Base-by-base conservation (phyloP, 1,284 basidiomycete genomes). In the Taiwanofungus camphoratus region DNA sequence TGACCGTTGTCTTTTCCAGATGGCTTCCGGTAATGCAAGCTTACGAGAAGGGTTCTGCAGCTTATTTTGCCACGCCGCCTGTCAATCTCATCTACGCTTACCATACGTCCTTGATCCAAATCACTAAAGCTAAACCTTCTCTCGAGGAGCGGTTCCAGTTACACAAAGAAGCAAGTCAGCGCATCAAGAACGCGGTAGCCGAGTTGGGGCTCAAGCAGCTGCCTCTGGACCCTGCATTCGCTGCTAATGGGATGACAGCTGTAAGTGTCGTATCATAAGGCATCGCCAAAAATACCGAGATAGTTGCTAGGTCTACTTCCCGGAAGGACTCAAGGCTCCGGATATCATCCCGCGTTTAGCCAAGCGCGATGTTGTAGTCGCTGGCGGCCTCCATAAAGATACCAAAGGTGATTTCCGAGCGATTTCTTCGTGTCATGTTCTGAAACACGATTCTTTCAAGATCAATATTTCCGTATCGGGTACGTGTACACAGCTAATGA, bases 211-310 rank as follows among this genome's bases (percentile, higher is more conserved):
- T 97, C 54, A 82, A 72, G 56, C 78, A 77, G 52, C 72, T 96
- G 9, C 81, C 91, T 16, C 59, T 77, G 7, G 68, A 74, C 35
- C 66, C 77, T 2, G 69, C 74, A 4, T 73, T 76, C 43, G 76
- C 86, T n/a, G 92, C 93, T 4, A 94, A 94, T 59, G 92, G 92
- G 36, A 95, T 97, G 92, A 89, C 89, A 11, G 90, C 91, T 32
- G 83, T 82, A 55, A 46, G 74, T 60, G 15, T 26, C 46, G 33
- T n/a, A n/a, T n/a, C n/a, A n/a, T n/a, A n/a, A n/a, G n/a, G n/a
- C n/a, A n/a, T n/a, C n/a, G n/a, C n/a, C n/a, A n/a, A n/a, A 16
- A 19, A 15, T 15, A 20, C n/a, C 19, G 15, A 5, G 13, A 42
- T 29, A 12, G 1, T 22, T 38, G 48, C 6, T 51, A 83, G 76